Evolutionary conservation across 768 basidiomycete species (phyloP).

Genomic region (Pulveroboletus sp.): DNA sequence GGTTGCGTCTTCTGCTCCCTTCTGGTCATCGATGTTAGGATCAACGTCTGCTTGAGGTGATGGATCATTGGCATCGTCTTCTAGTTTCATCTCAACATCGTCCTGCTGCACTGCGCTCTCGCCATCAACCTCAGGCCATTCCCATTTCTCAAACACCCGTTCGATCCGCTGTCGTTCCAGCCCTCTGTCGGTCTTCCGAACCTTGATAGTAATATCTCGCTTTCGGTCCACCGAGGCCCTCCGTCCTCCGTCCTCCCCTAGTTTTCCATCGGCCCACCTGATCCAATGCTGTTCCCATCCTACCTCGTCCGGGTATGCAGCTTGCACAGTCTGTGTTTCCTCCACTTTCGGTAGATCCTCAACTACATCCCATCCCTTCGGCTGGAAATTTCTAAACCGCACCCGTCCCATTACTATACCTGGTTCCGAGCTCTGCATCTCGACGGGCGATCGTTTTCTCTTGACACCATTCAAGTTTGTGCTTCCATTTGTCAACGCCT

Average conservation of each 20-base stretch:
- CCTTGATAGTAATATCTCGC: constrained; percentile 51
- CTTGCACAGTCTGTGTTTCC: constrained; percentile 37
- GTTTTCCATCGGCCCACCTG: constrained; percentile 24
- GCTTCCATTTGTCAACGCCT: constrained; percentile 23
- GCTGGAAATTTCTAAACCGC: constrained; percentile 64
- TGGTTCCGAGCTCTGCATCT: constrained; percentile 7
- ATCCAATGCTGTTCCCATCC: constrained; percentile 47
- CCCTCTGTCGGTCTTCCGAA: constrained; percentile 51
- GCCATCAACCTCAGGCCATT: constrained; percentile 37
- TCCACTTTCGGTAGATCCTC: constrained; percentile 41
- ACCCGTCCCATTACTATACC: constrained; percentile 20
- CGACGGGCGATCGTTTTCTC: constrained; percentile 35
- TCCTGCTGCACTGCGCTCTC: constrained; percentile 2
- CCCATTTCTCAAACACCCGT: constrained; percentile 65
- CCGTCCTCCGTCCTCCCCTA: constrained; percentile 29
- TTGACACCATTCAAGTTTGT: constrained; percentile 33
- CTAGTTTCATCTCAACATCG: constrained; percentile 32
- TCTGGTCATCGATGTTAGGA: constrained; percentile 1
- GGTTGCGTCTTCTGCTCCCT: constrained; percentile 1
- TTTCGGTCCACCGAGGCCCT: constrained; percentile 42
- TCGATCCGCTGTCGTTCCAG: constrained; percentile 72
- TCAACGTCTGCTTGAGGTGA: constrained; percentile 6
- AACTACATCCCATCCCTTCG: constrained; percentile 60
- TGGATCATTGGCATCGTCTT: constrained; percentile 11
- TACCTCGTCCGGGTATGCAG: constrained; percentile 37